Evolutionary conservation across 805 yeast species (phyloP), one percentile per base, ranked within the genome.

Genomic region (Candida easanensis): DNA sequence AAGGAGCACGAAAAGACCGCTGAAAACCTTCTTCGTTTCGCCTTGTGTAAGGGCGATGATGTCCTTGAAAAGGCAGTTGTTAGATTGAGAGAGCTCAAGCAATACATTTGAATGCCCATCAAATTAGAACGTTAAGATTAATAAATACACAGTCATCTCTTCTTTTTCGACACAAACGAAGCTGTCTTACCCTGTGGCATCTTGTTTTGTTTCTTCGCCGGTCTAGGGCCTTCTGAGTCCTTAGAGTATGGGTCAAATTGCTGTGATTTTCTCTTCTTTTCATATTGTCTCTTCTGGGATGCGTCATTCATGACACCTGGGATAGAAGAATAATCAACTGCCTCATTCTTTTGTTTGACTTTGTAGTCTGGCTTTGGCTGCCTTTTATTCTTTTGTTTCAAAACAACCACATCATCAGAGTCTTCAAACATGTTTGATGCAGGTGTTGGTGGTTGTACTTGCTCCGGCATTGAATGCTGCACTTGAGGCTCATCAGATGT

Each of bases 11-110:
- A 85, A 25, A 70, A 77, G 43, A 79, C 82, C 15, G 89, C 91
- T 43, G 96, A 90, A 60, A 82, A 87, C 54, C 78, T 88, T 60
- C 70, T 93, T 48, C 80, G 99, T 60, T 90, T 93, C 63, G 98
- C 99, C 14, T 95, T 93, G 16, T 93, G 99, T 73, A 93, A 93
- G 68, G 96, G 86, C 55, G 95, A 93, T 60, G 74, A 69, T 4
- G 73, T 87, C 46, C 73, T 93, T 51, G 82, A 79, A 52, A 88
- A 84, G 52, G 97, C 98, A 1, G 96, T 83, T 18, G 76, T 69
- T 46, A 80, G 89, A 64, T 75, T 93, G 52, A 70, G 76, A 56
- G 78, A 77, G 32, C 74, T 91, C 57, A 84, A 83, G 67, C 65
- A 84, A 38, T 88, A 81, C 58, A 69, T 83, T 41, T 61, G 36